Conservation (phyloP, 2,329 filamentous ascomycete species). For the Beauveria rudraprayagi region DNA sequence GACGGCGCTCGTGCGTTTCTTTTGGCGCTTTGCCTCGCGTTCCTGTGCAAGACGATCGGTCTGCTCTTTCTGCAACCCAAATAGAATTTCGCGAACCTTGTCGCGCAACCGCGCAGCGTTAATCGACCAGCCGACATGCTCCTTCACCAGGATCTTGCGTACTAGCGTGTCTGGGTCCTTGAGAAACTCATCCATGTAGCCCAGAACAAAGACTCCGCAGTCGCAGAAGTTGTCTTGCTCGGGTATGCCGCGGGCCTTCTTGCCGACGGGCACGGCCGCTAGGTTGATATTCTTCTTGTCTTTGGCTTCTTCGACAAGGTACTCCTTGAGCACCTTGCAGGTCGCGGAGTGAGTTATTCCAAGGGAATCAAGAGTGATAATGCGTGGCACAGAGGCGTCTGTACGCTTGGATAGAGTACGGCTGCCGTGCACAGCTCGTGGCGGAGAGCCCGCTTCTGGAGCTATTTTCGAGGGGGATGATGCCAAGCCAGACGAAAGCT, state of each 20-base stretch:
- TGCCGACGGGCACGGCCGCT: conserved; percentile 32
- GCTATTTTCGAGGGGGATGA: neutral
- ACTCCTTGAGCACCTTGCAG: conserved; percentile 63
- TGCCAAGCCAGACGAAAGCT: neutral
- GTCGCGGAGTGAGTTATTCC: conserved; percentile 56
- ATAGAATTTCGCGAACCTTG: conserved; percentile 58
- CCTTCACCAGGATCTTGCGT: conserved; percentile 53
- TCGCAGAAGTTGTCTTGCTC: conserved; percentile 78
- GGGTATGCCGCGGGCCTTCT: conserved; percentile 69
- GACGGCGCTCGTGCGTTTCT: neutral
- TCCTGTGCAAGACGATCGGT: conserved; percentile 32
- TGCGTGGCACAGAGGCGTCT: conserved; percentile 51
- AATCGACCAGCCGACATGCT: conserved; percentile 45
- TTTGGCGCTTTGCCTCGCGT: conserved; percentile 23
- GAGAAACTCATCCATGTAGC: conserved; percentile 78
- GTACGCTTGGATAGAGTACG: conserved; percentile 17
- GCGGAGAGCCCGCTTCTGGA: neutral
- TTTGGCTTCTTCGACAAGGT: conserved; percentile 65
- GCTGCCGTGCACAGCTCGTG: neutral
- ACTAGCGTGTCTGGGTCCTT: conserved; percentile 65
- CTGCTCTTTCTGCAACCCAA: conserved; percentile 54
- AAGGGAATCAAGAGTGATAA: conserved; percentile 85
- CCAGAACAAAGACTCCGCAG: conserved; percentile 80
- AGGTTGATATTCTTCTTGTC: conserved; percentile 45
- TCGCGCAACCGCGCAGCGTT: conserved; percentile 52